A percentile compares a stretch with the other conserved stretches of the same genome.
Evolutionary conservation across 106 monocot genomes (phyloP).

Genomic region (Dioscorea dumetorum): DNA sequence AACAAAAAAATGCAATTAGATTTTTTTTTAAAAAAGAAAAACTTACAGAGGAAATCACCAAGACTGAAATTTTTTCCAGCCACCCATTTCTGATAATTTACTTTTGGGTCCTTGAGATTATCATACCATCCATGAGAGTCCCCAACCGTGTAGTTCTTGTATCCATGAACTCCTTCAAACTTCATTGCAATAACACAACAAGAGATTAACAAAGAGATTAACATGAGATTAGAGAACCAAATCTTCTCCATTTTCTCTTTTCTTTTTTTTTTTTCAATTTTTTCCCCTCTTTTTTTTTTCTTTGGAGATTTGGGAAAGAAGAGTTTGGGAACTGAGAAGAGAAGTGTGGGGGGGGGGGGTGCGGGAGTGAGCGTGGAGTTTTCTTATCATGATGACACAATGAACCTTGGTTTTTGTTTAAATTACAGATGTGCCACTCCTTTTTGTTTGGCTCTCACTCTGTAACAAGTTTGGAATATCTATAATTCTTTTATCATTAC

Average conservation of each 20-base stretch:
- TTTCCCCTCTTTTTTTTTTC: background rate
- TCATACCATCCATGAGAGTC: constrained; percentile 78
- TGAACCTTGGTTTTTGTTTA: no score
- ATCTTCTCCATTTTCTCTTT: background rate
- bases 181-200: background rate
- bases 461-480: no score
- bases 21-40: background rate
- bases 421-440: no score
- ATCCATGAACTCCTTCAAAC: constrained; percentile 20
- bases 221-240: background rate
- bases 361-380: no score
- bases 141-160: constrained; percentile 90
- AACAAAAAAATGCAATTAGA: no score
- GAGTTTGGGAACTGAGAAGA: background rate
- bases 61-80: constrained; percentile 70
- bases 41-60: constrained; percentile 93
- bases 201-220: no score
- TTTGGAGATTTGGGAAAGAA: background rate
- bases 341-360: background rate
- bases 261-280: no score
- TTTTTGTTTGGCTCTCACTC: no score
- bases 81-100: constrained; percentile 81
- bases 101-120: constrained; percentile 36
- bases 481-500: no score
- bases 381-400: no score